Base-by-base conservation (phyloP, 495 filamentous ascomycete species). In the Tuber magnatum region DNA sequence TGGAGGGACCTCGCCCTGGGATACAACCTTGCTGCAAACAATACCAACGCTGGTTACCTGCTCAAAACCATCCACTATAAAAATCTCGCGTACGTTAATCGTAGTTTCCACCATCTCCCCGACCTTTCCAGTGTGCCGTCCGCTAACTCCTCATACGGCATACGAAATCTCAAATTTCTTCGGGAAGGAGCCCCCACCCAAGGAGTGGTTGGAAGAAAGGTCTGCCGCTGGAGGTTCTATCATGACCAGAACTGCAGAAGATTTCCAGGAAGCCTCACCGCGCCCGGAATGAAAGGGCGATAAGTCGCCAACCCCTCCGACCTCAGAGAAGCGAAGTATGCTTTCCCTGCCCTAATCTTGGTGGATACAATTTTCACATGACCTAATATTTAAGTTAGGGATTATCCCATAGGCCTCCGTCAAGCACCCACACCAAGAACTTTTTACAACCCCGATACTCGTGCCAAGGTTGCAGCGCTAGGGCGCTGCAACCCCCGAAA, bases 11-110 rank as follows among this genome's bases (percentile, higher is more conserved):
- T 95, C 56, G 91, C 90, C 10, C 85, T 88, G 22, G 88, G 91
- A 68, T 88, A 94, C 74, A 87, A 89, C 41, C 82, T 88, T 24
- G 87, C 87, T 65, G 86, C 86, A 41, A 86, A 88, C 73, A 91
- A 91, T 75, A 86, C 90, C 24, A 89, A 92, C 32, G 90, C 92
- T 73, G 92, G 91, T 6, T 94, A 93, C 82, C 86, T 88, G 35
- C 83, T 94, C 70, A 95, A 95, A 84, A 91, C 90, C 39, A 87
- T 90, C 69, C 94, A 93, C 84, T 94, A 94, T 85, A 91, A 91
- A 78, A 90, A 94, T 77, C 88, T 95, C 44, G 90, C 91, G 87
- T 88, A 76, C 38, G 84, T 81, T 14, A 9, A 28, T n/a, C 68
- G n/a, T 61, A 70, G 22, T 32, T 22, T 18, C 40, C 48, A 5